Evolutionary conservation across 106 monocot species (phyloP).

Genomic region (Platanthera guangdongensis): DNA sequence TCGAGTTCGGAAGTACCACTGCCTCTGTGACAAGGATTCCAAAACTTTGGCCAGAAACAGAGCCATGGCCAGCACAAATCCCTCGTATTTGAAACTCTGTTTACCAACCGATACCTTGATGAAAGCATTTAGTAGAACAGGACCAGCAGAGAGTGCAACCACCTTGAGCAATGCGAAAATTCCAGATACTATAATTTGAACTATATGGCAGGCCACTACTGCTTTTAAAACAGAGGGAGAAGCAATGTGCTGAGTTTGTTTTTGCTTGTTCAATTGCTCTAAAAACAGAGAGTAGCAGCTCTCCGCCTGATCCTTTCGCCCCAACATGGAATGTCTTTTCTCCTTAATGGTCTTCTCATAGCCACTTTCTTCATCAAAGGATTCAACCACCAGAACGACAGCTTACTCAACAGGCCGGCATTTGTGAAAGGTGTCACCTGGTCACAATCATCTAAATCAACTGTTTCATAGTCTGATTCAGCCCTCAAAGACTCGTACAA

Average conservation of each 20-base stretch:
- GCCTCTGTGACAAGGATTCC: constrained; percentile 89
- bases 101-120: constrained; percentile 54
- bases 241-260: constrained; percentile 6
- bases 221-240: constrained; percentile 45
- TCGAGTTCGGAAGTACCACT: constrained; percentile 79
- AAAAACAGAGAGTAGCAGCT: constrained; percentile 40
- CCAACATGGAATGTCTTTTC: constrained; percentile 51
- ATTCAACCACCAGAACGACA: constrained; percentile 96
- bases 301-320: constrained; percentile 39
- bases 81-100: constrained; percentile 44
- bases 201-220: constrained; percentile 53
- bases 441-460: constrained; percentile 10
- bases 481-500: constrained; percentile 35
- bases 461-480: background rate
- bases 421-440: constrained; percentile 38
- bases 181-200: constrained; percentile 54
- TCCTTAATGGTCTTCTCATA: constrained; percentile 60
- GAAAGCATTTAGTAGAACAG: constrained; percentile 72
- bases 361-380: constrained; percentile 84
- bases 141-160: constrained; percentile 56
- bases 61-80: constrained; percentile 47
- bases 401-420: constrained; percentile 58
- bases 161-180: constrained; percentile 79
- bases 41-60: constrained; percentile 64
- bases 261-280: constrained; percentile 33